These are phyloP conservation scores for Geosmithia flava DNA, from an alignment of 2,329 filamentous ascomycete genomes.

Conservation along the genomic window DNA sequence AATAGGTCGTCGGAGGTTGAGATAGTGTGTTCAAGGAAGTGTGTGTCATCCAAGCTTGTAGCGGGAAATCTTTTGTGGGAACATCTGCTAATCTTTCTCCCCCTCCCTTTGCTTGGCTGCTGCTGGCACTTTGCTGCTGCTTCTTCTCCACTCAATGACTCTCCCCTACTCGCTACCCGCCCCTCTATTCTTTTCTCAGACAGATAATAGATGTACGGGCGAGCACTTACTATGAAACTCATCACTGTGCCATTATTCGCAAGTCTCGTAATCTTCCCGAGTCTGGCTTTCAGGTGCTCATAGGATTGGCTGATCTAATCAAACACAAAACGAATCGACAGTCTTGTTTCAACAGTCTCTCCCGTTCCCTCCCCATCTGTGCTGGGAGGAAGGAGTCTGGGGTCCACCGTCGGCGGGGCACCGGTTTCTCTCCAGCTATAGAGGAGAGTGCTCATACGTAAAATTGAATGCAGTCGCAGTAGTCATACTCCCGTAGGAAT, in stretches of 20 bases:
- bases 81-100: not conserved
- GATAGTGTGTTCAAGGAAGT: not conserved
- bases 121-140: not conserved
- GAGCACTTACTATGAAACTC: no score
- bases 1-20: not conserved
- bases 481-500: no score
- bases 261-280: no score
- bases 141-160: not conserved
- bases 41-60: not conserved
- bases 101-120: not conserved
- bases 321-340: not conserved
- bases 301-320: not conserved
- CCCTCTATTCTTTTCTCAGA: no score
- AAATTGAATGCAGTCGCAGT: no score
- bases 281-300: no score
- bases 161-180: not conserved
- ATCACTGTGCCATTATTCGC: no score
- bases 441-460: no score
- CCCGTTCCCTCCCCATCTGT: not conserved
- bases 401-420: not conserved
- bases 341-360: not conserved
- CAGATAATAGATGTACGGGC: no score
- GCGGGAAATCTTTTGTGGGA: not conserved
- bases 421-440: no score
- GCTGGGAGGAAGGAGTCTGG: no score